Evolutionary conservation across 106 monocot species (phyloP), one percentile per base, ranked within the genome.

Genomic region (Apostasia ramifera): DNA sequence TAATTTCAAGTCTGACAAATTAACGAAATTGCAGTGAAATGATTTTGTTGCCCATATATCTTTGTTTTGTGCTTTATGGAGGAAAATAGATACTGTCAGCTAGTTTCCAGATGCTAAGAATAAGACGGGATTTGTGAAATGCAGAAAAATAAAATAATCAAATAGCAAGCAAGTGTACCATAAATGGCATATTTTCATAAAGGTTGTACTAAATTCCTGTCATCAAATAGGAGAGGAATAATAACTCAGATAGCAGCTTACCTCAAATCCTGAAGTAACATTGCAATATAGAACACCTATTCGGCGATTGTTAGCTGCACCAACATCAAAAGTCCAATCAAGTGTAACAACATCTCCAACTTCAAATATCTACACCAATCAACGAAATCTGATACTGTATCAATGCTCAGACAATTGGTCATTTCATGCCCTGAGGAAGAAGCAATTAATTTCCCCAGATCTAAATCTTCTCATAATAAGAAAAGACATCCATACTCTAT

Each of bases 281-380:
- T 81, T 85, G 63, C 97, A 97, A 66, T 87, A 90, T 54, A 97
- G 71, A 59, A 85, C 92, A 56, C 83, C 97, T 73, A 92, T 71
- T 66, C 87, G 72, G 5, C 97, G 86, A 71, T 81, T 86, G 79
- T 97, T 97, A 51, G 81, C 69, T 69, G 92, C 97, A 74, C 97
- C 97, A 70, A 97, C 97, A 73, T 97, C 92, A 63, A 71, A 44
- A 48, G 69, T 51, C 43, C 55, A 71, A 76, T 92, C 82, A 42
- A 97, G 59, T 47, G 66, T 66, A 45, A 92, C 84, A 47, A 97
- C 79, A 83, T 97, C 97, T 78, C 97, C 97, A 53, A 82, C 97
- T 85, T 97, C 97, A 87, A 97, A 97, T 79, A 97, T 89, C 97
- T 97, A 69, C 10, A 61, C 44, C 57, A 80, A 42, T 40, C 26